A percentile compares a stretch with the other conserved stretches of the same genome.
These are phyloP conservation scores for Ophiosphaerella herpotricha DNA, from an alignment of 2,329 filamentous ascomycete genomes.

Conservation along the genomic window DNA sequence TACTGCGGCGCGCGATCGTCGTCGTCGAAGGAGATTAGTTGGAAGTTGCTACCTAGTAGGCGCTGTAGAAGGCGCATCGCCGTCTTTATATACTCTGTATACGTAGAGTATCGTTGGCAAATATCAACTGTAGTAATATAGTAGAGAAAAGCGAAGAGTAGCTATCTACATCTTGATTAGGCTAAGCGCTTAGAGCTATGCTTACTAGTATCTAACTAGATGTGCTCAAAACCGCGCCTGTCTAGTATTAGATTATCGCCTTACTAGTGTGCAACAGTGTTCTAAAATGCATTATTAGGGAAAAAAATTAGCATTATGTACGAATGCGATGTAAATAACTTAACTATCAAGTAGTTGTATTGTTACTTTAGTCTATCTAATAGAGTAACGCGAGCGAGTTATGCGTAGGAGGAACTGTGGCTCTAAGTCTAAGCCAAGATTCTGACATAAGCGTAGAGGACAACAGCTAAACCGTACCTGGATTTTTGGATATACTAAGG, in stretches of 20 bases:
- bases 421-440: background rate
- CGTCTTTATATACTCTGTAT: background rate
- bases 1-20: constrained; percentile 1
- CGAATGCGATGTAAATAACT: background rate
- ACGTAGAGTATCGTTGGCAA: background rate
- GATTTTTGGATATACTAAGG: too few species aligned
- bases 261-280: background rate
- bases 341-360: background rate
- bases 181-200: background rate
- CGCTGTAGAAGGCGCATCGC: constrained; percentile 7
- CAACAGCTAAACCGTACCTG: background rate
- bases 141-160: constrained; percentile 1
- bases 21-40: constrained; percentile 7
- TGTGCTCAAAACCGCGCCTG: background rate
- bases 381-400: too few species aligned
- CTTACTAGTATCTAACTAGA: background rate
- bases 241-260: background rate
- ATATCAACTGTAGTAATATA: background rate
- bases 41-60: constrained; percentile 1
- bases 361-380: background rate
- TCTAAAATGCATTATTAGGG: background rate
- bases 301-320: background rate
- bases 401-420: too few species aligned
- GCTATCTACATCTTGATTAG: constrained; percentile 1
- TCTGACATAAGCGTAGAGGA: background rate